Conservation (phyloP, 176 grass and related monocot genomes). For the Tillandsia leiboldiana region DNA sequence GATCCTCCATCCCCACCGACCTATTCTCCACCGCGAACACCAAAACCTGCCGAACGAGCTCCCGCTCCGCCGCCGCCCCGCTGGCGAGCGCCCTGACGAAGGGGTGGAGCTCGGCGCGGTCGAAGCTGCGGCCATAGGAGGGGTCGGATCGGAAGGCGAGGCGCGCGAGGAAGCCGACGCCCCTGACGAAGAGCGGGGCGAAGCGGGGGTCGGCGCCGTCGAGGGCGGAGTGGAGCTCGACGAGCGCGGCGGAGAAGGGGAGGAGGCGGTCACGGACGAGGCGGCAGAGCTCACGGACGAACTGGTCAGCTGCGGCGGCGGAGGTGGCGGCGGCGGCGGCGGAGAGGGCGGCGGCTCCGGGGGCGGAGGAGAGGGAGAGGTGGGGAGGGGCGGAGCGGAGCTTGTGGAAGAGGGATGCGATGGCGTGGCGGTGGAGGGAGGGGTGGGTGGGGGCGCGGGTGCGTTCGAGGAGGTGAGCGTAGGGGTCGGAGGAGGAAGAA, state of each 20-base stretch:
- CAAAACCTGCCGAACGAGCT: slow-evolving; percentile 42
- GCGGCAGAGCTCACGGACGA: slow-evolving; percentile 27
- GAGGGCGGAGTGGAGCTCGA: slow-evolving; percentile 25
- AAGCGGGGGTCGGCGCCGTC: slow-evolving; percentile 12
- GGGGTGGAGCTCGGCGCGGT: slow-evolving; percentile 32
- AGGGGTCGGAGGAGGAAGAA: slow-evolving; percentile 36
- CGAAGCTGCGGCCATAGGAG: slow-evolving; percentile 11
- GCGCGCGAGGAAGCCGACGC: slow-evolving; percentile 21
- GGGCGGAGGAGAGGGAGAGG: slow-evolving; percentile 26
- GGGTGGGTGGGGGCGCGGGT: slow-evolving; percentile 10
- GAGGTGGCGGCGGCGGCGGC: slow-evolving; percentile 24
- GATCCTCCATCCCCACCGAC: slow-evolving; percentile 15
- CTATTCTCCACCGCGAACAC: slow-evolving; percentile 33
- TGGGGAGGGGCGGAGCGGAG: slow-evolving; percentile 38
- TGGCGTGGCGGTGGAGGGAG: slow-evolving; percentile 19
- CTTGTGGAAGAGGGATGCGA: slow-evolving; percentile 14
- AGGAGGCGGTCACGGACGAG: slow-evolving; percentile 31
- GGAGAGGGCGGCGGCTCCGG: slow-evolving; percentile 15
- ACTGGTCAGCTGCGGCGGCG: slow-evolving; percentile 30
- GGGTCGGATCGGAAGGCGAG: slow-evolving; percentile 7
- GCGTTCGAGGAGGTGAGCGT: slow-evolving; percentile 20
- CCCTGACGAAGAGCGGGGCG: slow-evolving; percentile 19
- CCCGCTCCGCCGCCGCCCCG: slow-evolving; percentile 21
- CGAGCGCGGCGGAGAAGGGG: slow-evolving; percentile 24
- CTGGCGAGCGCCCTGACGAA: slow-evolving; percentile 48